phyloP scores from a whole-genome alignment of 2,329 filamentous ascomycete genomes.

The Dothideomycetes sp. region DNA sequence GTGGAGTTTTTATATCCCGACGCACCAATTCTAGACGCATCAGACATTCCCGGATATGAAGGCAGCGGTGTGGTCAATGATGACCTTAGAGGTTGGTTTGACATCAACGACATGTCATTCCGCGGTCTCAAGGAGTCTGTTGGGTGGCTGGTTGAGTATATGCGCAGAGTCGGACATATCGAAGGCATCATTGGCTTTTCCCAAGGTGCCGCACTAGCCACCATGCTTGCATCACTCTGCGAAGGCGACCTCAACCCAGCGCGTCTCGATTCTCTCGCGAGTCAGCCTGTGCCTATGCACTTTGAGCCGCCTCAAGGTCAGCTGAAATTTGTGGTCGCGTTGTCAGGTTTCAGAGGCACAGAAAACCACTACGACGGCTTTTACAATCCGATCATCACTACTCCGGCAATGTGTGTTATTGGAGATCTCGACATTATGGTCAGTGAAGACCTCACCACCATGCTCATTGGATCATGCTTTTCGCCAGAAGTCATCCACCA shows the following conservation, averaged over 20 bases:
- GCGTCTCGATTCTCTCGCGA: neutral
- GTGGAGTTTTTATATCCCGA: neutral
- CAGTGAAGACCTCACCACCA: neutral
- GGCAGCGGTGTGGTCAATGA: neutral
- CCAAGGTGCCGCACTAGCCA: neutral
- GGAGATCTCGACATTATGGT: neutral
- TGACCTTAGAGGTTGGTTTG: neutral
- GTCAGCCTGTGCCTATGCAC: neutral
- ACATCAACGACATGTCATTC: neutral
- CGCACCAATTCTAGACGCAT: neutral
- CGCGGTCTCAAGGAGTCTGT: neutral
- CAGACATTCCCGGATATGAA: neutral
- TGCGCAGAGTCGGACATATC: neutral
- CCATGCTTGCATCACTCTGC: neutral
- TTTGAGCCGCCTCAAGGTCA: neutral
- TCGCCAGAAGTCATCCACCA: neutral
- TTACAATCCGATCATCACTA: constrained; percentile 1
- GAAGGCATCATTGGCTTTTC: neutral
- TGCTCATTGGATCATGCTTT: neutral
- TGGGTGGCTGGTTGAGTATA: neutral
- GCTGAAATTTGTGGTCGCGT: neutral
- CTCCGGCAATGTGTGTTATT: neutral
- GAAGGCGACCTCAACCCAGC: neutral
- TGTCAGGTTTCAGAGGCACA: neutral
- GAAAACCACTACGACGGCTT: neutral